These are phyloP conservation scores for Blastocystis sp. DNA, from an alignment of 352 stramenopile genomes.

Conservation along the genomic window DNA sequence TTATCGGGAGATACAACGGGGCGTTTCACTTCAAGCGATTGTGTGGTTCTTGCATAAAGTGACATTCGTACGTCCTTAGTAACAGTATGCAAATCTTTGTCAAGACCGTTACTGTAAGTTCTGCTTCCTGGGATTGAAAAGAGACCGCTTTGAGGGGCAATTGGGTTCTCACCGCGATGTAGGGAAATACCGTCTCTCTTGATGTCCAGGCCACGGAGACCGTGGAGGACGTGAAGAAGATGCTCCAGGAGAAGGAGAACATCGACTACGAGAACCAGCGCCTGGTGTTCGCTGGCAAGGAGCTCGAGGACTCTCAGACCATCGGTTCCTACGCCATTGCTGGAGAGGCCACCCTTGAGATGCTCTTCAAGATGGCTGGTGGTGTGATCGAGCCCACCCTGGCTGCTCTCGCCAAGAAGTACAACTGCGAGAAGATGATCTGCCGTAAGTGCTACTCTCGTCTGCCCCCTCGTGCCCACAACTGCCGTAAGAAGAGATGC, in stretches of 20 bases:
- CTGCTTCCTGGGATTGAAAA: background rate
- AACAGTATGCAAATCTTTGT: conserved; percentile 66
- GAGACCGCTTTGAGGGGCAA: background rate
- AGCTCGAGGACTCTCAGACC: conserved; percentile 72
- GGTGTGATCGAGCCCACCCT: conserved; percentile 89
- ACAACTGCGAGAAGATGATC: conserved; percentile 98
- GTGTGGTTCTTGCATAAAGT: conserved; percentile 53
- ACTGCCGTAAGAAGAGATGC: conserved; percentile 99
- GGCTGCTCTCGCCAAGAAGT: conserved; percentile 94
- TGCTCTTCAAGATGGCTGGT: conserved; percentile 52
- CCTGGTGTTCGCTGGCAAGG: conserved; percentile 73
- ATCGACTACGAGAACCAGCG: conserved; percentile 71
- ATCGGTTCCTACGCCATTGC: conserved; percentile 73
- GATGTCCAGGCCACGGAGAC: conserved; percentile 63
- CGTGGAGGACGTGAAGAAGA: conserved; percentile 56
- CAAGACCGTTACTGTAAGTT: conserved; percentile 63
- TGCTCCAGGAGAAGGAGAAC: conserved; percentile 64
- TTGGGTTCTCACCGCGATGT: background rate
- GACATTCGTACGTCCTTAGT: conserved; percentile 14
- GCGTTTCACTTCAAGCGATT: background rate
- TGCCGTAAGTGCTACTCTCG: conserved; percentile 98
- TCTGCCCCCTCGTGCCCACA: conserved; percentile 94
- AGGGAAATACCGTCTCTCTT: conserved; percentile 67
- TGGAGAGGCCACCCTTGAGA: conserved; percentile 72
- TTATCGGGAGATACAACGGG: background rate